Evolutionary conservation across 2,329 filamentous ascomycete species (phyloP).

Genomic region (Sphaerostilbella broomeana): DNA sequence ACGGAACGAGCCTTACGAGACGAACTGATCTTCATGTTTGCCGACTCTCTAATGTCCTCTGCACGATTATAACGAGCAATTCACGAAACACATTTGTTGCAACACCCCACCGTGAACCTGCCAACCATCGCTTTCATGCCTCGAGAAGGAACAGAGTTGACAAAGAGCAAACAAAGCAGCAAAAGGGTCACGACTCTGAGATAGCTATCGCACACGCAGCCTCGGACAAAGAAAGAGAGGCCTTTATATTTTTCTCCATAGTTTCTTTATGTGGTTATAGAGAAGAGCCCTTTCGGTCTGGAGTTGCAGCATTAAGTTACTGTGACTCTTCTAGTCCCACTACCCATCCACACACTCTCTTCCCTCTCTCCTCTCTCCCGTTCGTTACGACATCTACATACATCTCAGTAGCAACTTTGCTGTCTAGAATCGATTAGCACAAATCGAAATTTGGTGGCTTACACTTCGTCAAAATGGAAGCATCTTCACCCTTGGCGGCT

Average conservation of each 20-base stretch:
- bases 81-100: conserved; percentile 14
- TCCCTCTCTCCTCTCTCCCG: conserved; percentile 6
- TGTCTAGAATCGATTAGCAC: conserved; percentile 2
- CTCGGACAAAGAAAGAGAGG: conserved; percentile 1
- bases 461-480: conserved; percentile 59
- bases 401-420: conserved; percentile 20
- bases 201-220: conserved; percentile 1
- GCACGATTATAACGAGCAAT: conserved; percentile 28
- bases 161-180: conserved; percentile 10
- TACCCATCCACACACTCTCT: conserved; percentile 12
- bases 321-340: conserved; percentile 19
- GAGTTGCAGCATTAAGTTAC: conserved; percentile 29
- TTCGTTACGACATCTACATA: conserved; percentile 18
- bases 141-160: conserved; percentile 7
- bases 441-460: neutral
- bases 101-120: conserved; percentile 14
- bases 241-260: too few relatives aligned
- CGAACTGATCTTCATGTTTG: conserved; percentile 8
- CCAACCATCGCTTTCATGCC: conserved; percentile 8
- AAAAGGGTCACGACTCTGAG: conserved; percentile 1
- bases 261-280: conserved; percentile 8
- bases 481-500: conserved; percentile 87
- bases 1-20: conserved; percentile 6
- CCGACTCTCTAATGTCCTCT: conserved; percentile 26
- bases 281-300: conserved; percentile 6